Evolutionary conservation across 371 early-diverging fungal species (phyloP), one percentile per base, ranked within the genome.

Genomic region (Rhizomucor pusillus): DNA sequence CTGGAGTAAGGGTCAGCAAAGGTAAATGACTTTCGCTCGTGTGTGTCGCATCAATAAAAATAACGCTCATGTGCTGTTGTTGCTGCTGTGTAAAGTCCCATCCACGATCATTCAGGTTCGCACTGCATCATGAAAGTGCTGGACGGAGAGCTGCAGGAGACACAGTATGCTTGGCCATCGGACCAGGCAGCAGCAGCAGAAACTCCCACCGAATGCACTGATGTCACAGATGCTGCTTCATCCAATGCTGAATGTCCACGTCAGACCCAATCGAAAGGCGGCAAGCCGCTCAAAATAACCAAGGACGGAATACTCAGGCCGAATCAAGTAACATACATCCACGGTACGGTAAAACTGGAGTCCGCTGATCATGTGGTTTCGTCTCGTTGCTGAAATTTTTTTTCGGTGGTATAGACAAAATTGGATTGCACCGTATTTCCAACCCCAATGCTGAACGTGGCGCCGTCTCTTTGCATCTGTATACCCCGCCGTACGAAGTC

Each of bases 71-170:
- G n/a, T 19, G 19, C 41, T 47, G 11, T 37, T 18, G 37, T 14
- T 36, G 14, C 51, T 51, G 39, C 46, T 52, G 43, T 52, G 50
- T 18, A 50, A 64, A 92, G 93, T 61, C 90, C 95, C 41, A 93
- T 95, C 69, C 96, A 95, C 68, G 91, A 94, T 71, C 97, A 97
- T 63, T 68, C 91, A n/a, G 85, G 86, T 43, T 88, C 93, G 44
- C 97, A 97, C 69, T 97, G 97, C 73, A 79, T 94, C 56, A 90
- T 97, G 90, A 95, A 95, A 66, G 73, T 95, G 29, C 78, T 97
- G 24, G 90, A 88, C 49, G 95, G 95, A 2, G 79, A 86, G 58
- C 75, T 97, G 35, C 65, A 79, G 54, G 97, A 97, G 66, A 84
- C 89, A 0, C 77, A 82, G 34, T 97, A 82, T 61, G 76, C 86